Percentiles rank a stretch among this genome's conserved stretches.
Conservation (phyloP, 331 rosid genomes). For the Malus hybrid region DNA sequence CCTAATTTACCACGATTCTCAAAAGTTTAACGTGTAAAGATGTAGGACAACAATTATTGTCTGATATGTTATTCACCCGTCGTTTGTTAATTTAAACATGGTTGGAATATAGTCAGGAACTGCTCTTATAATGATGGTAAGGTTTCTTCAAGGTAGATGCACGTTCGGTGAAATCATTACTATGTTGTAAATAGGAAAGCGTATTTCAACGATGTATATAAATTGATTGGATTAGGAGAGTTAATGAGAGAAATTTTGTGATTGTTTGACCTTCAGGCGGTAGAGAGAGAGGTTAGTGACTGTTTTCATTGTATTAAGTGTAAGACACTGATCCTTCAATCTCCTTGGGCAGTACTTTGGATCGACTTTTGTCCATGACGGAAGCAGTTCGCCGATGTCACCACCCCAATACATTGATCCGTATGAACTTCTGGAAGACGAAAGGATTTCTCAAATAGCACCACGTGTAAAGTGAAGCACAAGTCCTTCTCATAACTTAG, state of each 20-base stretch:
- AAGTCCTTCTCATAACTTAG: not conserved
- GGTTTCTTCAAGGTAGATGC: not conserved
- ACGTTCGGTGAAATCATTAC: not conserved
- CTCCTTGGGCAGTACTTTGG: conserved; percentile 70
- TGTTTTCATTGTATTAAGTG: not conserved
- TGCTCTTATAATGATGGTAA: not conserved
- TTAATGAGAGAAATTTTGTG: not conserved
- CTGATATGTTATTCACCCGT: no score
- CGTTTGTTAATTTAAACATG: not conserved
- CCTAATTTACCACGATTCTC: not conserved
- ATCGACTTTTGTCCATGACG: conserved; percentile 69
- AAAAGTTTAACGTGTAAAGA: not conserved
- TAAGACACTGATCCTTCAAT: not conserved
- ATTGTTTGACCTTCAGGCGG: no score
- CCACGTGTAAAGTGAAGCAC: conserved; percentile 58
- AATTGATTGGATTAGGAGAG: not conserved
- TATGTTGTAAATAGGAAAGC: not conserved
- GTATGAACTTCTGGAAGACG: conserved; percentile 81
- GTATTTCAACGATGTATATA: not conserved
- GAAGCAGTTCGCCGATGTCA: conserved; percentile 40
- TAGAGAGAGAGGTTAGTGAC: not conserved
- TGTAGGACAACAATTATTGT: not conserved
- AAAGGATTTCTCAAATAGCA: conserved; percentile 76
- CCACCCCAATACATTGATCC: conserved; percentile 90
- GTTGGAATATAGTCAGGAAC: not conserved